These are phyloP conservation scores for Exophiala sp. DNA, from an alignment of 2,329 filamentous ascomycete genomes.

Conservation along the genomic window DNA sequence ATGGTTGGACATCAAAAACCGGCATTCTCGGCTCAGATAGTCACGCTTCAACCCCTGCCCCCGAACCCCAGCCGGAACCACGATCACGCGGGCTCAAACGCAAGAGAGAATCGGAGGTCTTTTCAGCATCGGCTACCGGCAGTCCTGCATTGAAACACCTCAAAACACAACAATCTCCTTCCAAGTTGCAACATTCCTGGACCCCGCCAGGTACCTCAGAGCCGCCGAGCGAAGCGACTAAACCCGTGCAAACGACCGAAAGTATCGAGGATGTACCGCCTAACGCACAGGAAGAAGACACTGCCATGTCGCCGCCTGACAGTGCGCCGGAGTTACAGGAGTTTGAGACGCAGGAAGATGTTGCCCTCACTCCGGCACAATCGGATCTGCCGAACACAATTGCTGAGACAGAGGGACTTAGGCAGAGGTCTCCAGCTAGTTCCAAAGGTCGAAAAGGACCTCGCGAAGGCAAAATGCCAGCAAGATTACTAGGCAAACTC, in stretches of 20 bases:
- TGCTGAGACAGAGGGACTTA: neutral
- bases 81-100: conserved; percentile 19
- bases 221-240: conserved; percentile 1
- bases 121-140: conserved; percentile 8
- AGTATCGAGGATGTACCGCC: neutral
- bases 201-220: conserved; percentile 24
- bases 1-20: conserved; percentile 69
- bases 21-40: conserved; percentile 14
- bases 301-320: conserved; percentile 23
- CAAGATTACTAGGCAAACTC: conserved; percentile 15
- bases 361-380: neutral
- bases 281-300: neutral
- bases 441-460: neutral
- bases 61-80: conserved; percentile 1
- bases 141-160: conserved; percentile 13
- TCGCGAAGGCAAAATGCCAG: conserved; percentile 15
- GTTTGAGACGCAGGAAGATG: neutral
- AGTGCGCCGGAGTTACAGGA: conserved; percentile 12
- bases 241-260: neutral
- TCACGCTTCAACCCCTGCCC: conserved; percentile 13
- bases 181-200: conserved; percentile 30
- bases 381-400: neutral
- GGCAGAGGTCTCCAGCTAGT: neutral
- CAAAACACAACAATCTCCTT: conserved; percentile 24
- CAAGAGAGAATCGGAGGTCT: conserved; percentile 21